A percentile compares a stretch with the other conserved stretches of the same genome.
phyloP scores from a whole-genome alignment of 148 eudicot species.

The Rhododendron mucronatum region DNA sequence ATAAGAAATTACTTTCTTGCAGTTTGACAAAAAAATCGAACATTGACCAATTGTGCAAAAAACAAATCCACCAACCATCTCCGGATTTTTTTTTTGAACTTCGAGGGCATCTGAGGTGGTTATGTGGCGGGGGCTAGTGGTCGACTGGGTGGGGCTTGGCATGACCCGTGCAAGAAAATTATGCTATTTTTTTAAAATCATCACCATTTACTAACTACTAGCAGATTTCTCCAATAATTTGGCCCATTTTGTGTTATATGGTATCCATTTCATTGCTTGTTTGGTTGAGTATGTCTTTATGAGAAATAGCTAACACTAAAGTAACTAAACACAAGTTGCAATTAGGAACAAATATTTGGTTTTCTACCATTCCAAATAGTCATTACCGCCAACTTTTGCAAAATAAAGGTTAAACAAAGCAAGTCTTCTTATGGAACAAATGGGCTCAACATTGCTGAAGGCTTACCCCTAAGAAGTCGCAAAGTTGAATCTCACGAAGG shows the following conservation, averaged over 20 bases:
- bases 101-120: too few relatives aligned
- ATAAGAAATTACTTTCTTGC: too few relatives aligned
- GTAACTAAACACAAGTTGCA: not conserved
- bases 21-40: too few relatives aligned
- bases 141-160: too few relatives aligned
- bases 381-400: not conserved
- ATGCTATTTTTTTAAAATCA: too few relatives aligned
- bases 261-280: not conserved
- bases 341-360: not conserved
- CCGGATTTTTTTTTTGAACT: not conserved
- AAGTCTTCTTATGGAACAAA: not conserved
- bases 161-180: too few relatives aligned
- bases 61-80: not conserved
- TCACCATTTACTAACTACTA: too few relatives aligned
- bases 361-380: not conserved
- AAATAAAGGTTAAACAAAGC: not conserved
- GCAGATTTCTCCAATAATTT: not conserved
- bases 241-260: not conserved
- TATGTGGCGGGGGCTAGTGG: too few relatives aligned
- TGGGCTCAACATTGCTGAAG: too few relatives aligned
- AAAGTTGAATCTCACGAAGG: not conserved
- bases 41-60: too few relatives aligned
- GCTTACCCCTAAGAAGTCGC: not conserved
- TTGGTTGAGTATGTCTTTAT: not conserved
- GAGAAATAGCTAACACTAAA: not conserved